These are phyloP conservation scores for Auricularia cornea DNA, from an alignment of 768 basidiomycete species.

Conservation along the genomic window DNA sequence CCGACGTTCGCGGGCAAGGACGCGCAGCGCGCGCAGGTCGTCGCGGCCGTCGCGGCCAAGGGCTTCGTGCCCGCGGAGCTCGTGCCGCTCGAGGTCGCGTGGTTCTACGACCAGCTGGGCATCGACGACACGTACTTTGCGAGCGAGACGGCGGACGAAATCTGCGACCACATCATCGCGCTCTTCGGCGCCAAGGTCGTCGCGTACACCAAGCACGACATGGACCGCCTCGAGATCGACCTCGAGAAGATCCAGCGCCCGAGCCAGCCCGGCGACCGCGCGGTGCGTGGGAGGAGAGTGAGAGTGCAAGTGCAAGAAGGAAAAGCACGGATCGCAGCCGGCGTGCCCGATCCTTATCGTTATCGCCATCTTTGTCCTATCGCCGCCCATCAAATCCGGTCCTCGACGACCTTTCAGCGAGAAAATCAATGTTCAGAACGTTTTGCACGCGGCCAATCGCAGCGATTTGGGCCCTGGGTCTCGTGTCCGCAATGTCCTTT, in stretches of 20 bases:
- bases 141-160: constrained; percentile 52
- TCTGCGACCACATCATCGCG: constrained; percentile 84
- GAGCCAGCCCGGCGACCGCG: constrained; percentile 31
- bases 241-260: constrained; percentile 84
- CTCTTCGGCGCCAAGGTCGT: constrained; percentile 93
- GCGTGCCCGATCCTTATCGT: no score
- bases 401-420: no score
- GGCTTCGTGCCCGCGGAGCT: constrained; percentile 92
- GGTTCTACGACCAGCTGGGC: constrained; percentile 90
- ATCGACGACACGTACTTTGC: constrained; percentile 91
- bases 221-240: constrained; percentile 84
- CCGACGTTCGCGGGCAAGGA: constrained; percentile 89
- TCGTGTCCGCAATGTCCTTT: no score
- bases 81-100: constrained; percentile 81
- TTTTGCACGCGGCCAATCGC: no score
- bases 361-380: no score
- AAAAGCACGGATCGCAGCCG: no score
- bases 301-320: no score
- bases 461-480: no score
- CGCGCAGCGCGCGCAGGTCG: constrained; percentile 75
- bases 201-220: constrained; percentile 91
- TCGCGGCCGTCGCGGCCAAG: constrained; percentile 69
- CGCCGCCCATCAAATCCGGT: no score
- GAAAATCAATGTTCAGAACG: no score
- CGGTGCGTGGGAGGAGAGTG: no score